Evolutionary conservation across 179 eudicot genomes (phyloP).

Genomic region (Beta corolliflora): DNA sequence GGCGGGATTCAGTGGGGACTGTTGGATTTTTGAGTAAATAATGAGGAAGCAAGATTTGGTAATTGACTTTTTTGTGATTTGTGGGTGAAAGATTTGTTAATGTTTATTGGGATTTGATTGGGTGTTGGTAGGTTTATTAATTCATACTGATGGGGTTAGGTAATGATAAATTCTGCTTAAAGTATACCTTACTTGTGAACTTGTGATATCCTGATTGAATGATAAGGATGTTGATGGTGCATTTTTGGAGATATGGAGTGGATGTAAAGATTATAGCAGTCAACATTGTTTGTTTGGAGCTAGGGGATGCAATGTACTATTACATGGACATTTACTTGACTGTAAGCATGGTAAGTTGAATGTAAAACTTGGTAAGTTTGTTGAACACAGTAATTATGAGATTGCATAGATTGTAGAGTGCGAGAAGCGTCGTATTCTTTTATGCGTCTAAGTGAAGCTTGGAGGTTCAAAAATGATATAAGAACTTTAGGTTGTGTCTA

Average conservation of each 20-base stretch:
- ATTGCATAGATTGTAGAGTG: neutral
- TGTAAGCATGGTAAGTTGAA: neutral
- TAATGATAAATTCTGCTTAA: conserved; percentile 23
- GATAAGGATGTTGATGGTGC: conserved; percentile 17
- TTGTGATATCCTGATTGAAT: conserved; percentile 10
- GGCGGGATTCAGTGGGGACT: conserved; percentile 5
- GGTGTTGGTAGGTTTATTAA: conserved; percentile 2
- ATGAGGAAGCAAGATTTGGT: conserved; percentile 22
- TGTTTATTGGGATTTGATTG: neutral
- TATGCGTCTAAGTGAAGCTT: neutral
- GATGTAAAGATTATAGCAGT: neutral
- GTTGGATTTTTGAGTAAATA: neutral
- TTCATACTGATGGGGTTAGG: conserved; percentile 26
- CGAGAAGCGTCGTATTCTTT: neutral
- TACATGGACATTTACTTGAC: neutral
- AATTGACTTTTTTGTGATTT: neutral
- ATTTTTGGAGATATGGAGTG: neutral
- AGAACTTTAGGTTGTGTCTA: neutral
- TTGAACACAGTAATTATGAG: neutral
- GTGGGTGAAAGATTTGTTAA: neutral
- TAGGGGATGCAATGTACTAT: neutral
- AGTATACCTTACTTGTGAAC: conserved; percentile 19
- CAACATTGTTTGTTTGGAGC: conserved; percentile 2
- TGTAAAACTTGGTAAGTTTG: neutral
- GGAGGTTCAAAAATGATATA: neutral